These are phyloP conservation scores for Corynespora cassiicola DNA, from an alignment of 2,329 filamentous ascomycete species.

Conservation along the genomic window DNA sequence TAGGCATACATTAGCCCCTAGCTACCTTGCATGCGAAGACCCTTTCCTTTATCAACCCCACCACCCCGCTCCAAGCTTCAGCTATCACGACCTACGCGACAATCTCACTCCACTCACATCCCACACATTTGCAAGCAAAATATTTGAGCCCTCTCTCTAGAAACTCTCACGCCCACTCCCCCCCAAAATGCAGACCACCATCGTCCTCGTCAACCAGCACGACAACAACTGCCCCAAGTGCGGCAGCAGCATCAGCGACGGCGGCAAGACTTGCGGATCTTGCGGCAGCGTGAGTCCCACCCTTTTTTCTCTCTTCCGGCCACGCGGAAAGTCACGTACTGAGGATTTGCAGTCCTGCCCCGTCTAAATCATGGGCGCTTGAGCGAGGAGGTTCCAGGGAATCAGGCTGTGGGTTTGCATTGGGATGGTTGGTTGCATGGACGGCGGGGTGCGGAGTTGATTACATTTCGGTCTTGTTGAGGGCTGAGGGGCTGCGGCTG, in stretches of 20 bases:
- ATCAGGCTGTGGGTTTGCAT: constrained; percentile 1
- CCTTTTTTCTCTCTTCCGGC: background rate
- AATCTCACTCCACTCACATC: constrained; percentile 1
- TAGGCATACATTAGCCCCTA: constrained; percentile 28
- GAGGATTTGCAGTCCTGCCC: constrained; percentile 26
- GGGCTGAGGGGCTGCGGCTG: no score
- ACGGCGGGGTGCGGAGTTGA: background rate
- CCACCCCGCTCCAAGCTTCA: constrained; percentile 37
- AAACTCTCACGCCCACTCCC: background rate
- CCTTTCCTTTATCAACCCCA: constrained; percentile 41
- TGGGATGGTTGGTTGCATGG: background rate
- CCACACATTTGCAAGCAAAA: constrained; percentile 1
- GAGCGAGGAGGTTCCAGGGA: no score
- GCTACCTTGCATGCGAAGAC: constrained; percentile 18
- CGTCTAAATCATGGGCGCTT: constrained; percentile 16
- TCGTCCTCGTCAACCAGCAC: constrained; percentile 38
- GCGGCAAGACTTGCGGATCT: constrained; percentile 44
- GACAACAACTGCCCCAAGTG: constrained; percentile 47
- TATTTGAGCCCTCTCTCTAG: background rate
- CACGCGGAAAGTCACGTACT: background rate
- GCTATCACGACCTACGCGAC: background rate
- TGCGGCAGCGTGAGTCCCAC: constrained; percentile 45
- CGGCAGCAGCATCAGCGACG: constrained; percentile 37
- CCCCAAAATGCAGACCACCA: constrained; percentile 35
- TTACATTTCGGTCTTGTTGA: background rate